Evolutionary conservation across 1,284 basidiomycete species (phyloP).

Genomic region (Fomitopsis pinicola): DNA sequence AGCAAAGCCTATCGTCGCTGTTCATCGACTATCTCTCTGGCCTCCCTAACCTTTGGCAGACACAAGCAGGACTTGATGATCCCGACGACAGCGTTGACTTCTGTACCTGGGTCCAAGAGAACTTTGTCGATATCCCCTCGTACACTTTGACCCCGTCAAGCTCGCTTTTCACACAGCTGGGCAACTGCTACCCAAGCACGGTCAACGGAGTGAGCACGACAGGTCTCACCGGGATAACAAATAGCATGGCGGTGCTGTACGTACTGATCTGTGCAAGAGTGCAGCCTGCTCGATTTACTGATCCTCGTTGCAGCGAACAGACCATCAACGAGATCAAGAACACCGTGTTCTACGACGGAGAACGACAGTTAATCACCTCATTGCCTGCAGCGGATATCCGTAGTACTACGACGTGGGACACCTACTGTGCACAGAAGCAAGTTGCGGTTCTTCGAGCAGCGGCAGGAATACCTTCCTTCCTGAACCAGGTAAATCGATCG

Average conservation of each 20-base stretch:
- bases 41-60: not conserved
- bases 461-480: not conserved
- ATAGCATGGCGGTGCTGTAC: not conserved
- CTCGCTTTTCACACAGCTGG: not conserved
- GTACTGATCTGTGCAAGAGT: not conserved
- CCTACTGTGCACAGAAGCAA: not conserved
- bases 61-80: not conserved
- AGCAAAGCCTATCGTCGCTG: not conserved
- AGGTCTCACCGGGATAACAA: not conserved
- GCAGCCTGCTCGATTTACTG: not conserved
- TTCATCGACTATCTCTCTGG: not conserved
- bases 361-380: not conserved
- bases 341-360: not conserved
- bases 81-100: not conserved
- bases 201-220: not conserved
- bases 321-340: not conserved
- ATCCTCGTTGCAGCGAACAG: not conserved
- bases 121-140: not conserved
- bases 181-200: not conserved
- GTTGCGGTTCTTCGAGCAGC: not conserved
- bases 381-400: not conserved
- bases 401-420: not conserved
- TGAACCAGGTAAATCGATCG: not conserved
- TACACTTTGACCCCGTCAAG: not conserved
- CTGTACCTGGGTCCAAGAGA: not conserved